phyloP scores from a whole-genome alignment of 768 basidiomycete genomes.

The Cystobasidium tubakii region DNA sequence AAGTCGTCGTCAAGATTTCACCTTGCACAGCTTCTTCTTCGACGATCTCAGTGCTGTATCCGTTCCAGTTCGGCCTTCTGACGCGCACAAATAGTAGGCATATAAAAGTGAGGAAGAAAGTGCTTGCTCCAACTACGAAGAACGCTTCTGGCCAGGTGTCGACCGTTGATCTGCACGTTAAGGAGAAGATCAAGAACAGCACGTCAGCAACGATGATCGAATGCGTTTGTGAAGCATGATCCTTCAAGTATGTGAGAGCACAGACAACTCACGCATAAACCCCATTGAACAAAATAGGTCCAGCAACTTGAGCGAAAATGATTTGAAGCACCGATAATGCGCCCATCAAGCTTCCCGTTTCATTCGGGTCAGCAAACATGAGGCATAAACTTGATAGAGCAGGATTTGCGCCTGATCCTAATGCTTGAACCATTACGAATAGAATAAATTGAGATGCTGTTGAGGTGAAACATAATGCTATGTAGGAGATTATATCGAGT shows the following conservation, averaged over 20 bases:
- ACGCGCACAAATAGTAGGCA: constrained; percentile 8
- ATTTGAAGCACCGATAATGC: constrained; percentile 39
- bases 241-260: no score
- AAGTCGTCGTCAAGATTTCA: background rate
- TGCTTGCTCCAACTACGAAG: constrained; percentile 15
- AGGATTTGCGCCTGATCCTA: constrained; percentile 40
- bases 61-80: constrained; percentile 29
- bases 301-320: constrained; percentile 38
- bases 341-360: constrained; percentile 43
- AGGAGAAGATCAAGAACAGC: background rate
- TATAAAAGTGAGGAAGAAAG: background rate
- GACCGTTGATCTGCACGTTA: constrained; percentile 19
- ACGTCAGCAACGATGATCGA: background rate
- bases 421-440: constrained; percentile 35
- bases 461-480: constrained; percentile 35
- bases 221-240: no score
- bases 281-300: constrained; percentile 42
- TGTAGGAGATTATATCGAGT: constrained; percentile 40
- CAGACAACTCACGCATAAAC: background rate
- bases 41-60: background rate
- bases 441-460: constrained; percentile 40
- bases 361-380: constrained; percentile 42
- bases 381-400: constrained; percentile 44
- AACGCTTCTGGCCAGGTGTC: constrained; percentile 25
- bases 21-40: constrained; percentile 1